Percentiles rank a stretch among this genome's conserved stretches.
These are phyloP conservation scores for Cryptococcus floricola DNA, from an alignment of 1,284 basidiomycete species.

Conservation along the genomic window DNA sequence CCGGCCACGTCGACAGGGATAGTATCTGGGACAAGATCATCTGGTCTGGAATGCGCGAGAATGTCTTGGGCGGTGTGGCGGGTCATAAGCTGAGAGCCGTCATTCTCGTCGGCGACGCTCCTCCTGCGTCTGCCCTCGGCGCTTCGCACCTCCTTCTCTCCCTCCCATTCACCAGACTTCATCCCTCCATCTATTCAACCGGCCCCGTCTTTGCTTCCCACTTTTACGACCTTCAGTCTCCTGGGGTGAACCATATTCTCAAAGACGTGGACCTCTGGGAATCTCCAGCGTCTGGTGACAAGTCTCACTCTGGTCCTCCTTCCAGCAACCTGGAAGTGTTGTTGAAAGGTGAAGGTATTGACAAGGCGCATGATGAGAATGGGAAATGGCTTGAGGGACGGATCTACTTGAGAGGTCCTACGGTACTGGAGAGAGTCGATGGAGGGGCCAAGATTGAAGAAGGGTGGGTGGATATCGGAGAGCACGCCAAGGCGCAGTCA, in stretches of 20 bases:
- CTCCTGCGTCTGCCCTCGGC: constrained; percentile 19
- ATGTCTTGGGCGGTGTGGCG: constrained; percentile 25
- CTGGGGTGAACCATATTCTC: constrained; percentile 16
- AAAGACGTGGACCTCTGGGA: constrained; percentile 13
- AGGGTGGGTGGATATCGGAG: constrained; percentile 35
- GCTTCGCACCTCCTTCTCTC: constrained; percentile 38
- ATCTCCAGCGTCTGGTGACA: neutral
- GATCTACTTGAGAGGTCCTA: constrained; percentile 35
- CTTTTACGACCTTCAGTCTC: constrained; percentile 43
- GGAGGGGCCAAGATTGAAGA: constrained; percentile 7
- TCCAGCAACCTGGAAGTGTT: constrained; percentile 43
- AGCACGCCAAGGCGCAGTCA: constrained; percentile 29
- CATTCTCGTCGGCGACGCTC: constrained; percentile 37
- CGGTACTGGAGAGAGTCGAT: constrained; percentile 20
- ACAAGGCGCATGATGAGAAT: constrained; percentile 10
- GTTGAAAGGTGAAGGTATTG: constrained; percentile 27
- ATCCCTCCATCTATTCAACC: constrained; percentile 25
- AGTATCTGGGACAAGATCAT: constrained; percentile 35
- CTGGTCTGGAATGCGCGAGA: constrained; percentile 22
- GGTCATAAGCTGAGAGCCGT: constrained; percentile 30
- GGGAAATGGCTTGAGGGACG: constrained; percentile 18
- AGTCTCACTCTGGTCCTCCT: constrained; percentile 41
- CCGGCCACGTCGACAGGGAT: constrained; percentile 32
- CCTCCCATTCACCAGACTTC: constrained; percentile 36
- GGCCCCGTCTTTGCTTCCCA: constrained; percentile 41